A percentile compares a stretch with the other conserved stretches of the same genome.
These are phyloP conservation scores for Paramecium sonneborni DNA, from an alignment of 73 alveolate genomes.

Conservation along the genomic window DNA sequence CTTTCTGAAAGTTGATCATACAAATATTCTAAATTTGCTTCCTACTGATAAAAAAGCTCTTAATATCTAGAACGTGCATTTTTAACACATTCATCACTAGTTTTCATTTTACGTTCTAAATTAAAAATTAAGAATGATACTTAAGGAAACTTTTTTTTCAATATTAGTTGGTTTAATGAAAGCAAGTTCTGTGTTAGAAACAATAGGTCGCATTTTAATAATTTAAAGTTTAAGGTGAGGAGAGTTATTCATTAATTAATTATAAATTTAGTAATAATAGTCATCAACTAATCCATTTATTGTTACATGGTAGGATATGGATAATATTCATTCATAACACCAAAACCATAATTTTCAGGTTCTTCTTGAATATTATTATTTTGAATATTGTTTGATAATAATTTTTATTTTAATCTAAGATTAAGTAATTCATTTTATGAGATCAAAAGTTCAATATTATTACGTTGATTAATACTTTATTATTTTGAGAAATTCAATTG, in stretches of 20 bases:
- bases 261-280: neutral
- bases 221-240: neutral
- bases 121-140: neutral
- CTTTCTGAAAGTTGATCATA: neutral
- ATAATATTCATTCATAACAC: neutral
- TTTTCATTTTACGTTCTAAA: neutral
- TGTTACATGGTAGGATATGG: neutral
- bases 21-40: constrained; percentile 6
- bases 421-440: neutral
- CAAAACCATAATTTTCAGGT: neutral
- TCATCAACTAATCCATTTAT: neutral
- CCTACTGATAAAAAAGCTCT: neutral
- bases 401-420: neutral
- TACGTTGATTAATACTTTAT: neutral
- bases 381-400: neutral
- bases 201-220: constrained; percentile 10
- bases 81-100: neutral
- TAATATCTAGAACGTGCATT: neutral
- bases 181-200: neutral
- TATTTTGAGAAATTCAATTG: neutral
- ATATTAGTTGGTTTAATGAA: neutral
- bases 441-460: neutral
- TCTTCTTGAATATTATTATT: neutral
- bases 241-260: neutral
- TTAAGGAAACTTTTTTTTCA: neutral